Conservation (phyloP, 805 yeast genomes). For the Vanderwaltozyma yarrowii region DNA sequence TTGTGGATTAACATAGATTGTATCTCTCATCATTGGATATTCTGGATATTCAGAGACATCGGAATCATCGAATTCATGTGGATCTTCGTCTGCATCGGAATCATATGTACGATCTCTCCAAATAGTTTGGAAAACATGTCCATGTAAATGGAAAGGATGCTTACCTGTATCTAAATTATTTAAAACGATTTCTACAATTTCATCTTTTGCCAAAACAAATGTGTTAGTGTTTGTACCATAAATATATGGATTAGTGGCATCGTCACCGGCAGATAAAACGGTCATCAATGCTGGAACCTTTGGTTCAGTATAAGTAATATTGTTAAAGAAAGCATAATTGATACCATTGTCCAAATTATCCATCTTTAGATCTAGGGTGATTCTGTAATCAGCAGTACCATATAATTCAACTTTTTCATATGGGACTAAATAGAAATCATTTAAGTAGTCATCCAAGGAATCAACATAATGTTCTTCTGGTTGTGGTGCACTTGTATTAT, state of each 20-base stretch:
- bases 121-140: conserved; percentile 71
- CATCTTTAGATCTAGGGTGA: conserved; percentile 72
- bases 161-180: conserved; percentile 86
- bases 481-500: conserved; percentile 34
- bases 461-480: conserved; percentile 37
- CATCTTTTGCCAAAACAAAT: conserved; percentile 45
- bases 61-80: conserved; percentile 51
- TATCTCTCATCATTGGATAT: conserved; percentile 59
- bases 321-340: conserved; percentile 95
- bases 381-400: conserved; percentile 58
- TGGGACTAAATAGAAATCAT: conserved; percentile 74
- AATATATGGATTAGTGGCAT: conserved; percentile 40
- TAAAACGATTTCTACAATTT: conserved; percentile 65
- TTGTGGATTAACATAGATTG: conserved; percentile 54
- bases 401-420: conserved; percentile 40
- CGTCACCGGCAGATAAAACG: conserved; percentile 61
- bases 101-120: conserved; percentile 55
- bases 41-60: conserved; percentile 44
- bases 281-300: conserved; percentile 79
- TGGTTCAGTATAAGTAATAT: conserved; percentile 66
- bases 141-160: conserved; percentile 98
- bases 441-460: conserved; percentile 43
- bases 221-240: conserved; percentile 79
- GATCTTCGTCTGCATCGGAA: conserved; percentile 39
- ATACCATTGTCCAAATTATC: conserved; percentile 77